Base-by-base conservation (phyloP, 2,329 filamentous ascomycete genomes). In the Penicillium sp. region DNA sequence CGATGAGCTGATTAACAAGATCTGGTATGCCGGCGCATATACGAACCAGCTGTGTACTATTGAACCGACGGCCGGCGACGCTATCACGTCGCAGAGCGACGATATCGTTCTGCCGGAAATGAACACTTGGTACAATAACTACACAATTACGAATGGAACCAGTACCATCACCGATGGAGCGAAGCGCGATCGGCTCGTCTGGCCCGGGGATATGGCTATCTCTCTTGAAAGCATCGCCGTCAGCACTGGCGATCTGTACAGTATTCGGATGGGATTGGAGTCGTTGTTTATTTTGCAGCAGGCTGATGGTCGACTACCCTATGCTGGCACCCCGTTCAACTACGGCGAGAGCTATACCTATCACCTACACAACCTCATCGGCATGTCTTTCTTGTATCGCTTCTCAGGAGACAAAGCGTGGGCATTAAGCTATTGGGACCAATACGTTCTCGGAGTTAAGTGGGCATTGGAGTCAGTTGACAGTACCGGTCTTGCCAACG, bases 201-300 rank as follows among this genome's bases (percentile, higher is more conserved):
- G 84, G 84, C 80, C 84, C 11, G 85, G 85, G 1, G 85, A 88
- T 65, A 83, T 87, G 76, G 78, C 79, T 4, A 82, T 86, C 58
- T 81, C 83, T 4, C 75, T 84, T 0, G 82, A 84, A 3, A 78
- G 75, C 31, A 78, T 84, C 13, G 79, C 82, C 10, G 79, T 85
- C 2, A 82, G 81, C 8, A 85, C 82, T 0, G 79, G 80, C 27
- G 82, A 85, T 62, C 70, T 84, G 49, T 73, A 78, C 21, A 78
- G 78, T 35, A 74, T 84, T 8, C 75, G 76, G 19, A 82, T 83
- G 58, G 81, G 80, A 0, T 58, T 86, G 2, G 76, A 78, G 49
- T 78, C 78, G 1, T 68, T 81, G 7, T 82, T 82, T 52, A 74
- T 74, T 1, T 58, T 78, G 4, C 81, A 84, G 60, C 68, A 74